Evolutionary conservation across 1,284 basidiomycete genomes (phyloP).

Genomic region (Sanguinoderma infundibulare): DNA sequence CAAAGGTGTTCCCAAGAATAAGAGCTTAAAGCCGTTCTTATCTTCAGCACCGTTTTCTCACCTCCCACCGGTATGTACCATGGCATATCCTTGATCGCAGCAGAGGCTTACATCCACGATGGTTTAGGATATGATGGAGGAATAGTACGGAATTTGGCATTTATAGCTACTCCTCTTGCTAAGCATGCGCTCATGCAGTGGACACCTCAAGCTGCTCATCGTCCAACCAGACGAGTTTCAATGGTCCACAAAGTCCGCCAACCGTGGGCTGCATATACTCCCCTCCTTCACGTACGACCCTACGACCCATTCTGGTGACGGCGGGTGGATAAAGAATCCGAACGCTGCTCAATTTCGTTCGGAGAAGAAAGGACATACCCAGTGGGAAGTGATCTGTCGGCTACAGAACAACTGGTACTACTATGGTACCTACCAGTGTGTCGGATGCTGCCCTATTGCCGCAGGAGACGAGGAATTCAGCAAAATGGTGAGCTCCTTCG

Average conservation of each 20-base stretch:
- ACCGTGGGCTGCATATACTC: slow-evolving; percentile 1
- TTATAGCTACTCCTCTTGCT: background rate
- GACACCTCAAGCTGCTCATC: slow-evolving; percentile 1
- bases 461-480: background rate
- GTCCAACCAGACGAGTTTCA: background rate
- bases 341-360: background rate
- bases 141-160: background rate
- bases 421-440: slow-evolving; percentile 13
- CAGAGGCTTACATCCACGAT: background rate
- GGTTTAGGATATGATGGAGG: background rate
- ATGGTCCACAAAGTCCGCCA: background rate
- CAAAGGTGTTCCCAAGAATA: background rate
- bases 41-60: background rate
- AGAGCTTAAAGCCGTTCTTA: background rate
- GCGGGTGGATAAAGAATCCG: slow-evolving; percentile 1
- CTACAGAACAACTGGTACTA: slow-evolving; percentile 9
- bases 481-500: background rate
- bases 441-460: background rate
- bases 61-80: background rate
- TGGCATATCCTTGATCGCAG: background rate
- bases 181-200: background rate
- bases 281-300: slow-evolving; percentile 7
- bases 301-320: background rate
- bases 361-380: background rate
- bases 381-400: slow-evolving; percentile 5